phyloP scores from a whole-genome alignment of 1,284 basidiomycete genomes.

The Fistulina hepatica region DNA sequence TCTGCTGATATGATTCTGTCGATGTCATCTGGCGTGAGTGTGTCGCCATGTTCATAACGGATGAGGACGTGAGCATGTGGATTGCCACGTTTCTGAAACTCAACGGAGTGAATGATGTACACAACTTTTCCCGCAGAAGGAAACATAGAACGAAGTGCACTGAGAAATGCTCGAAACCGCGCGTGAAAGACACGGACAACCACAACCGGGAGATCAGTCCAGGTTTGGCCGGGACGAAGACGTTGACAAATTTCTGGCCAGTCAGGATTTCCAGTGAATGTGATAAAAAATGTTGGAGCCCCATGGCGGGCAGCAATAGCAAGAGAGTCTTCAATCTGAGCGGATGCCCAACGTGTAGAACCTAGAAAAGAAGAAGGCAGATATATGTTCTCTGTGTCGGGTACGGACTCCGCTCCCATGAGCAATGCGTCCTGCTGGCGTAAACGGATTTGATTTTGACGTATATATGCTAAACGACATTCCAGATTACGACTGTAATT shows the following conservation, averaged over 20 bases:
- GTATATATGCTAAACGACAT: conserved; percentile 22
- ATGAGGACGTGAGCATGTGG: conserved; percentile 30
- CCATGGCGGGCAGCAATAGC: conserved; percentile 23
- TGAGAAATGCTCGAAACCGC: conserved; percentile 16
- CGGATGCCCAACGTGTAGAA: conserved; percentile 21
- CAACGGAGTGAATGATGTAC: conserved; percentile 25
- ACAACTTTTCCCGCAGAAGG: conserved; percentile 13
- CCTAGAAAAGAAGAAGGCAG: conserved; percentile 27
- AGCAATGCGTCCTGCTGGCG: conserved; percentile 16
- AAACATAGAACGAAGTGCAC: conserved; percentile 20
- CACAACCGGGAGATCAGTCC: conserved; percentile 24
- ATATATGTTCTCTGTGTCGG: conserved; percentile 19
- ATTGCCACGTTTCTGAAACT: conserved; percentile 30
- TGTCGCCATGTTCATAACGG: conserved; percentile 13
- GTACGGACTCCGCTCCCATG: conserved; percentile 13
- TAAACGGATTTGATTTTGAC: conserved; percentile 19
- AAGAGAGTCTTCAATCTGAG: conserved; percentile 27
- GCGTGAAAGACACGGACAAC: conserved; percentile 26
- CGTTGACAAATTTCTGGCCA: conserved; percentile 26
- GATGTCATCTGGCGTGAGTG: conserved; percentile 17
- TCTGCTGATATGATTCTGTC: conserved; percentile 24
- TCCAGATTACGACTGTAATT: conserved; percentile 27
- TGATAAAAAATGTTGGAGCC: conserved; percentile 27
- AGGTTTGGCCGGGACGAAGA: conserved; percentile 23
- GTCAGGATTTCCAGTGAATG: conserved; percentile 28